Base-by-base conservation (phyloP, 768 basidiomycete genomes). In the Hygrophorus pudorinus region DNA sequence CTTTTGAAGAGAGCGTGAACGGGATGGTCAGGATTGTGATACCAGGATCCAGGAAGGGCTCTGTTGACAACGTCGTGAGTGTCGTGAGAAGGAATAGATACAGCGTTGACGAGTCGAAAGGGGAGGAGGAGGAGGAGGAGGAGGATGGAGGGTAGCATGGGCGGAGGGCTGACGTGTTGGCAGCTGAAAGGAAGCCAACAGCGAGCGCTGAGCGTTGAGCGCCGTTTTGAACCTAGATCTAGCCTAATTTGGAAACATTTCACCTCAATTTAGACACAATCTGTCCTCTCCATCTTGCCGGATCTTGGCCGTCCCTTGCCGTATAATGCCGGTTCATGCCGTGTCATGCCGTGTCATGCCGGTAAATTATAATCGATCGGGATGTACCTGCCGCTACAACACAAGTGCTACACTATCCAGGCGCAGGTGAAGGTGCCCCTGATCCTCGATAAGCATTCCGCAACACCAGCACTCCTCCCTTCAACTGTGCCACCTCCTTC, bases 401-500 rank as follows among this genome's bases (percentile, higher is more conserved):
- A 24, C 7, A 24, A 7, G 7, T 7, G 24, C 7, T 24, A 7
- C 7, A n/a, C 24, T 24, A 24, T 3, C 24, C 24, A 3, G 24
- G 4, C 7, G 24, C 24, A 24, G 24, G 24, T 30, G 66, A 64
- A 21, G 65, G 62, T 12, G 65, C 64, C 13, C 56, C 57, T n/a
- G 65, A 60, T 52, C 56, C 45, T 38, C 59, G 56, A 46, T 58
- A 67, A 21, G 61, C 64, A 51, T 62, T 67, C 52, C 76, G 67
- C 56, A 85, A 61, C 13, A 78, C 67, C 41, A 89, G 63, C 21
- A 78, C 66, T 31, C 81, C 81, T 35, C 71, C 72, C 65, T 78
- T 82, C 60, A 88, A 58, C 58, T 75, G 69, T 14, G 86, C 87
- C 36, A 87, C 78, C 60, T 87, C 79, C 65, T 83, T 81, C 37